A percentile compares a stretch with the other conserved stretches of the same genome.
phyloP scores from a whole-genome alignment of 176 grass and related monocot species.

The Phoenix roebelenii region DNA sequence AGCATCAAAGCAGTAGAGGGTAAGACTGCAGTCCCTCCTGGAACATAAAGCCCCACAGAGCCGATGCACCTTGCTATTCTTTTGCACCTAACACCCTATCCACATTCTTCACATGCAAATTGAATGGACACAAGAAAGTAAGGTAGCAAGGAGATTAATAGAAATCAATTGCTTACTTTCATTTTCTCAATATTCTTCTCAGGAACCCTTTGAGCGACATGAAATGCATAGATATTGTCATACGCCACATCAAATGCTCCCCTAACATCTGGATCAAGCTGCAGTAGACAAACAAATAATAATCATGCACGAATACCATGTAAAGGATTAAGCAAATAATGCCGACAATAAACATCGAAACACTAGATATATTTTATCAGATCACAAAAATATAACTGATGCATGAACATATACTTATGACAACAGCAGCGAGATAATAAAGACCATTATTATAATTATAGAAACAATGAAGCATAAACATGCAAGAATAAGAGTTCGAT shows the following conservation, averaged over 20 bases:
- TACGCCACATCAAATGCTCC: constrained; percentile 93
- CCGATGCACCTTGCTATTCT: constrained; percentile 78
- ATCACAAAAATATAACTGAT: no score
- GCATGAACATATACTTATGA: no score
- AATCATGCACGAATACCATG: no score
- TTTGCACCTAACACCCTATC: constrained; percentile 92
- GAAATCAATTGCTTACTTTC: constrained; percentile 39
- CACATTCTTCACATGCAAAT: constrained; percentile 11
- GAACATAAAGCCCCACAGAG: constrained; percentile 92
- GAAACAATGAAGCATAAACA: no score
- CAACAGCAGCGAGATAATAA: no score
- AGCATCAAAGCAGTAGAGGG: constrained; percentile 97
- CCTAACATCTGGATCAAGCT: constrained; percentile 89
- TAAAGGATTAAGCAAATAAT: no score
- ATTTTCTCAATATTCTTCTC: constrained; percentile 91
- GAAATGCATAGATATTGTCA: constrained; percentile 95
- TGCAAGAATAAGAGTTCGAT: no score
- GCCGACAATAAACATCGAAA: no score
- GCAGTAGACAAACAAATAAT: constrained; percentile 5
- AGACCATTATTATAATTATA: no score
- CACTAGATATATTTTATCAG: no score
- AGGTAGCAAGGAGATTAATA: not conserved
- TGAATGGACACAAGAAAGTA: not conserved
- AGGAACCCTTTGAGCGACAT: constrained; percentile 62
- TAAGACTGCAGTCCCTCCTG: constrained; percentile 89